A percentile compares a stretch with the other conserved stretches of the same genome.
Conservation (phyloP, 1,284 basidiomycete genomes). For the Hypsizygus ulmarius region DNA sequence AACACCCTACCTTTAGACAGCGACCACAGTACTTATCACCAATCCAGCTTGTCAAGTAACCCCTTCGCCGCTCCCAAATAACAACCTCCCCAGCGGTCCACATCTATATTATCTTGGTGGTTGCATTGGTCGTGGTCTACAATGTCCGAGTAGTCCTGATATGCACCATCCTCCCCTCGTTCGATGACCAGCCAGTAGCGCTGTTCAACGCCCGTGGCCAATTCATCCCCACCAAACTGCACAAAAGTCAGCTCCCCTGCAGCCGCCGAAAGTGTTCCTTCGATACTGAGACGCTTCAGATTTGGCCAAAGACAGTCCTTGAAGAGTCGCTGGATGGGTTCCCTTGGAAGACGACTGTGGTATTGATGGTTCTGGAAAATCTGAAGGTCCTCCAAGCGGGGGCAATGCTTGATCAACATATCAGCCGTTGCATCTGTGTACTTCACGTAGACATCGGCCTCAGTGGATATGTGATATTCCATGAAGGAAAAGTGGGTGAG, state of each 20-base stretch:
- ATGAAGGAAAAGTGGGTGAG: conserved; percentile 8
- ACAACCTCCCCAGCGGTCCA: too few relatives aligned
- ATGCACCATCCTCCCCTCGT: too few relatives aligned
- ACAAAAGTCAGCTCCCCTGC: too few relatives aligned
- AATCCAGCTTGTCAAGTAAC: neutral
- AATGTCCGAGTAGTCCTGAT: too few relatives aligned
- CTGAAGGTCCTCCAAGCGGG: neutral
- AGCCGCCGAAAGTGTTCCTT: neutral
- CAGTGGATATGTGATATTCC: neutral
- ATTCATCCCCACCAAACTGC: too few relatives aligned
- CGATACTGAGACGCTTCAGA: neutral
- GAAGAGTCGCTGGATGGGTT: neutral
- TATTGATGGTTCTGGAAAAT: conserved; percentile 12
- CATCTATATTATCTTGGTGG: too few relatives aligned
- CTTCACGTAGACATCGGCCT: neutral
- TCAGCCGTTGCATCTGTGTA: neutral
- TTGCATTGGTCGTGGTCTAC: too few relatives aligned
- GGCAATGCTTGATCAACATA: neutral
- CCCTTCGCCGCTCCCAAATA: neutral
- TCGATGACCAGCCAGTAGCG: too few relatives aligned
- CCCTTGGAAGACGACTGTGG: neutral
- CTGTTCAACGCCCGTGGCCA: too few relatives aligned
- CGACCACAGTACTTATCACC: too few relatives aligned
- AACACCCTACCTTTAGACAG: too few relatives aligned
- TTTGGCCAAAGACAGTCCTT: neutral